These are phyloP conservation scores for Sporothrix curviconia DNA, from an alignment of 2,329 filamentous ascomycete genomes.

Conservation along the genomic window DNA sequence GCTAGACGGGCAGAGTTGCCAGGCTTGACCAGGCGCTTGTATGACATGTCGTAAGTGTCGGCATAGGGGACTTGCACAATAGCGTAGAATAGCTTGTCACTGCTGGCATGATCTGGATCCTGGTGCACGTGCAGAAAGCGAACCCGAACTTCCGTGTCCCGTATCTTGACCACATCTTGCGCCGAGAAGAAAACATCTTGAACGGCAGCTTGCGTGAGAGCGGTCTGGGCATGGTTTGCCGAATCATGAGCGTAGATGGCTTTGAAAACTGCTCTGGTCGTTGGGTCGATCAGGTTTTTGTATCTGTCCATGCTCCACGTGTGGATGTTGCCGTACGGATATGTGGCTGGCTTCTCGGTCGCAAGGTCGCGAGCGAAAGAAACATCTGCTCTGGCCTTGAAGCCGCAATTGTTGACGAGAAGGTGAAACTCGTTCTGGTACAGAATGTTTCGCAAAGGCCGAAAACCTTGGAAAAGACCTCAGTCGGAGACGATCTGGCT, in stretches of 20 bases:
- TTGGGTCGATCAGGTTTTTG: neutral
- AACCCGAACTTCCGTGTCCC: neutral
- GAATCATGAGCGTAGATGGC: neutral
- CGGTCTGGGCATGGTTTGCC: neutral
- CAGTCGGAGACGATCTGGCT: neutral
- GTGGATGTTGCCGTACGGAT: neutral
- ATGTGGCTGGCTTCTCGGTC: neutral
- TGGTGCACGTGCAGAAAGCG: no score
- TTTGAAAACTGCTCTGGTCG: neutral
- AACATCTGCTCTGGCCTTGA: neutral
- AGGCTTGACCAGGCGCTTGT: neutral
- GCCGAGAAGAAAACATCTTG: neutral
- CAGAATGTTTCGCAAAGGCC: neutral
- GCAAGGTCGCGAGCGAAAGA: neutral
- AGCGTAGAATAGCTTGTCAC: neutral
- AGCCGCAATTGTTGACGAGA: neutral
- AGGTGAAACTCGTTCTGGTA: neutral
- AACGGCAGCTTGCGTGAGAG: neutral
- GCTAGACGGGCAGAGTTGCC: neutral
- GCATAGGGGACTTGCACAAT: neutral
- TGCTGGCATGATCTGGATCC: no score
- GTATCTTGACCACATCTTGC: neutral
- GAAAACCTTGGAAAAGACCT: neutral
- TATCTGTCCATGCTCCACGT: neutral
- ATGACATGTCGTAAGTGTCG: neutral